phyloP scores from a whole-genome alignment of 805 yeast species.

The Metschnikowia lochheadii region DNA sequence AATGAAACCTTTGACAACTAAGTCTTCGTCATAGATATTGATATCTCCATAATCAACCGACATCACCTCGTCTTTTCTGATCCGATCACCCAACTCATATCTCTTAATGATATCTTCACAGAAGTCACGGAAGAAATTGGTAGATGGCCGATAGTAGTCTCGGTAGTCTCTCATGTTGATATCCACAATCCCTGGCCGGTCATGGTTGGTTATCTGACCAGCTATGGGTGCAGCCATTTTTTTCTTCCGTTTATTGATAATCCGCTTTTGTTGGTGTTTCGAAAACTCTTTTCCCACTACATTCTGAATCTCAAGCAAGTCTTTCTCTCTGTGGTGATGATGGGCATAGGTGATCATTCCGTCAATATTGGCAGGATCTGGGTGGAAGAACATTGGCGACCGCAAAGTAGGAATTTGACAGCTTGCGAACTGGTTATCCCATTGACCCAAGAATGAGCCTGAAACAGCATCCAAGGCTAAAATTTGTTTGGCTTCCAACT shows the following conservation, averaged over 20 bases:
- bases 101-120: slow-evolving; percentile 32
- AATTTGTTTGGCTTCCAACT: slow-evolving; percentile 24
- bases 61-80: slow-evolving; percentile 32
- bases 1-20: slow-evolving; percentile 29
- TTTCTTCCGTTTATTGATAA: slow-evolving; percentile 17
- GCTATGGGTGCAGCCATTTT: slow-evolving; percentile 17
- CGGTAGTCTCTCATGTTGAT: slow-evolving; percentile 42
- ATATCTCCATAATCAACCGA: slow-evolving; percentile 28
- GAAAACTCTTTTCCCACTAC: slow-evolving; percentile 44
- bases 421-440: slow-evolving; percentile 40
- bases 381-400: slow-evolving; percentile 48
- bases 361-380: slow-evolving; percentile 43
- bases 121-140: slow-evolving; percentile 36
- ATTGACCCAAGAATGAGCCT: slow-evolving; percentile 37
- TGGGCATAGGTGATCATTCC: slow-evolving; percentile 41
- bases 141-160: slow-evolving; percentile 43
- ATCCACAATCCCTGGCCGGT: slow-evolving; percentile 34
- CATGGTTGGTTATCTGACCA: slow-evolving; percentile 18
- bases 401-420: slow-evolving; percentile 41
- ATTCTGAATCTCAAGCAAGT: slow-evolving; percentile 38
- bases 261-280: slow-evolving; percentile 38
- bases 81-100: slow-evolving; percentile 27
- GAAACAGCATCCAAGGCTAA: slow-evolving; percentile 34
- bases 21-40: slow-evolving; percentile 20
- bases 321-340: slow-evolving; percentile 27